Base-by-base conservation (phyloP, 495 filamentous ascomycete genomes). In the Penicillium simplicissimum region DNA sequence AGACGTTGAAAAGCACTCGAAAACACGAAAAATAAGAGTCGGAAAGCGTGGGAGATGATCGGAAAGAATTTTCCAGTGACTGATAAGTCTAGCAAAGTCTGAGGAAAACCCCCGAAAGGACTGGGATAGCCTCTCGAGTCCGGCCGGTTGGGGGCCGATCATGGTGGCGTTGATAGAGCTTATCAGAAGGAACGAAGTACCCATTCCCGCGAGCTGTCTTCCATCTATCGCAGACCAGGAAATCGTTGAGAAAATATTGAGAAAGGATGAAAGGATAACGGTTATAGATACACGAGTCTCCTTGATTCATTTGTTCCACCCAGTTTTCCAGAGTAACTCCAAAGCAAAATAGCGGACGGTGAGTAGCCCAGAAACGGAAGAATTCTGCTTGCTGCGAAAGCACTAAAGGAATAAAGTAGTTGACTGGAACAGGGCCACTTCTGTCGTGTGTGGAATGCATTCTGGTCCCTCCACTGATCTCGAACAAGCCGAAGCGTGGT, bases 231-330 rank as follows among this genome's bases (percentile, higher is more conserved):
- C 11, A 8, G 14, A 33, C 36, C 11, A 13, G 37, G 25, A 8
- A 8, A 47, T 47, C 8, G 17, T n/a, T 25, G 37, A 48, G 58
- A 19, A 48, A 25, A 8, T 14, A 42, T 14, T 43, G 23, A 28
- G 45, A 37, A 36, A 53, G n/a, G n/a, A n/a, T n/a, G n/a, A n/a
- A n/a, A n/a, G 31, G 57, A 14, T 43, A 42, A 35, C 23, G 14
- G 36, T 28, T 36, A 55, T 60, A 57, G 52, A 17, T 64, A 64
- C 62, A 64, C 57, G 60, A 36, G 42, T 47, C 52, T 38, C 19
- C 47, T 58, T 21, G 45, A 34, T 52, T 60, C 52, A 57, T 57
- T 52, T 53, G 36, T 60, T 60, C 57, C 37, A 36, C 57, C 57
- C 17, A 54, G 14, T 49, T 49, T 37, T 2, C 56, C 43, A 19